Evolutionary conservation across 2,329 filamentous ascomycete genomes (phyloP).

Genomic region (Colletotrichum coccodes): DNA sequence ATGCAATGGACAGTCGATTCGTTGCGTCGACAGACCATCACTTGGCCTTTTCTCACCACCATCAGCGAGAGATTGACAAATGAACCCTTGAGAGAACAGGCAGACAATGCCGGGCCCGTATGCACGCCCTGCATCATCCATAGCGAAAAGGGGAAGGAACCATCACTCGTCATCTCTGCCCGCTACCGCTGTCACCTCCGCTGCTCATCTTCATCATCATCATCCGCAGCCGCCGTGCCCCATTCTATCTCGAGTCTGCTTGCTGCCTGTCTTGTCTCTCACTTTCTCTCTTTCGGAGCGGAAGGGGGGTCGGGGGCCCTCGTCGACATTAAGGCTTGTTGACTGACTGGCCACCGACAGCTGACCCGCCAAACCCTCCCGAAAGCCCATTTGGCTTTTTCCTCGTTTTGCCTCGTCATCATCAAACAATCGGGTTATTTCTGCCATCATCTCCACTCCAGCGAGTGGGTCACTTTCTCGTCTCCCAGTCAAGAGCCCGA

Average conservation of each 20-base stretch:
- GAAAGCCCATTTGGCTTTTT: conserved; percentile 27
- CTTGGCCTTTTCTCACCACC: neutral
- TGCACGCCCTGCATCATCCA: conserved; percentile 25
- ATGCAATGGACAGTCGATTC: neutral
- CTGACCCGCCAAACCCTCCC: conserved; percentile 5
- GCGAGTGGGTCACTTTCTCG: neutral
- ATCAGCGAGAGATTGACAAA: conserved; percentile 1
- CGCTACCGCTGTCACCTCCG: conserved; percentile 4
- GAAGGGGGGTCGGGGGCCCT: neutral
- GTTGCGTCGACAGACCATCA: neutral
- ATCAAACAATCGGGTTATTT: conserved; percentile 35
- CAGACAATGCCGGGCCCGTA: conserved; percentile 12
- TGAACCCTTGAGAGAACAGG: conserved; percentile 10
- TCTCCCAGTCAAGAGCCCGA: conserved; percentile 18
- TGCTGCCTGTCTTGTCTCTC: neutral
- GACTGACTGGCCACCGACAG: neutral
- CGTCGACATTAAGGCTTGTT: neutral
- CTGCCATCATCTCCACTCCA: conserved; percentile 26
- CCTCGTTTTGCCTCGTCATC: conserved; percentile 32
- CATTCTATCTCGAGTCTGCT: neutral
- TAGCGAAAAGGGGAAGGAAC: conserved; percentile 11
- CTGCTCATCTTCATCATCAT: conserved; percentile 21
- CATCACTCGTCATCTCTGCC: neutral
- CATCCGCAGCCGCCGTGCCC: neutral
- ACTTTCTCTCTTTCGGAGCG: neutral